phyloP scores from a whole-genome alignment of 169 alveolate species.

The Eimeria necatrix region DNA sequence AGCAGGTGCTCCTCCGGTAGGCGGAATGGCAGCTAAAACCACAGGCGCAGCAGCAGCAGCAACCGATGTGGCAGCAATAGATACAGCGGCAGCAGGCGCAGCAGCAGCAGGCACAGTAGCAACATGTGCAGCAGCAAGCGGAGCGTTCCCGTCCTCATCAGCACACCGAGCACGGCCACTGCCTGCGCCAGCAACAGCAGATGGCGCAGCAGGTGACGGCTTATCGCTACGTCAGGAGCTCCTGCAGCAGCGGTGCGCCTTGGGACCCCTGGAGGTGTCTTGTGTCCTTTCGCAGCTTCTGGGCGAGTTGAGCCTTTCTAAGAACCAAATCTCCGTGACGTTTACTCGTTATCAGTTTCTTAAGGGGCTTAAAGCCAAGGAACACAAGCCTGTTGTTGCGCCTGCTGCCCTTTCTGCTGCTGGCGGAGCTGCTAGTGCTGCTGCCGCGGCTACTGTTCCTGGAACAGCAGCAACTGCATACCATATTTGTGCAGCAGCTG shows the following conservation, averaged over 20 bases:
- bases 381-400: background rate
- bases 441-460: background rate
- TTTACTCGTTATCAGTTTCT: constrained; percentile 24
- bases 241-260: constrained; percentile 59
- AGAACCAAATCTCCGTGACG: background rate
- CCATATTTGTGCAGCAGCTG: background rate
- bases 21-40: background rate
- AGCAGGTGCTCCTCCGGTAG: background rate
- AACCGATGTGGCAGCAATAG: background rate
- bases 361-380: constrained; percentile 14
- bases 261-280: constrained; percentile 27
- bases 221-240: constrained; percentile 50
- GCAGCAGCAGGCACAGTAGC: background rate
- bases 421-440: background rate
- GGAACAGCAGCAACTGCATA: background rate
- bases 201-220: background rate
- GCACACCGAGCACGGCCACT: background rate
- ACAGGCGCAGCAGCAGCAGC: background rate
- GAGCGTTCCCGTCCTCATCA: background rate
- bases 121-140: background rate
- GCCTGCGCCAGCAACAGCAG: constrained; percentile 9
- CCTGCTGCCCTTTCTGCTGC: background rate
- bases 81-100: constrained; percentile 23
- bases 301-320: constrained; percentile 2
- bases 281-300: background rate